Base-by-base conservation (phyloP, 257 asterid genomes). In the Capsicum baccatum region DNA sequence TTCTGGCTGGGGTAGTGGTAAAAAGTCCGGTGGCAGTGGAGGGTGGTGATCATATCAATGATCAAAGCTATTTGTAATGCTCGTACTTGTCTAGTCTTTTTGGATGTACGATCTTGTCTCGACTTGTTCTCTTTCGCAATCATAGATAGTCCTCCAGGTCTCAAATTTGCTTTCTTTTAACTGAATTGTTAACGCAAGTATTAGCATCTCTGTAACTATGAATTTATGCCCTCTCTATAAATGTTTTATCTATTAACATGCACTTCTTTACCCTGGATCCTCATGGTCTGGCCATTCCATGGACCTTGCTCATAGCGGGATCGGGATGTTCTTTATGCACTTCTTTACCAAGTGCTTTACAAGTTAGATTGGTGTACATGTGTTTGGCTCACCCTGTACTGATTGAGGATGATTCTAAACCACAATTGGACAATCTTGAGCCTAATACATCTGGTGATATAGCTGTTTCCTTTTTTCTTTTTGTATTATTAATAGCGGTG, bases 1-100 rank as follows among this genome's bases (percentile, higher is more conserved):
- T 76, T 89, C 94, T 55, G 92, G 91, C 42, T 89, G 95, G 95
- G 91, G 92, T 17, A 88, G 89, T 57, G 69, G 89, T 89, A 90
- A 93, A 83, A 90, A 90, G 88, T 79, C 70, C 12, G 90, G 85
- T 79, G 89, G 78, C 55, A 90, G 84, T 9, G 88, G 88, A 21
- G 84, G 91, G 71, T 86, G 87, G 71, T 85, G 83, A 70, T 6
- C 56, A 8, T 6, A 68, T 12, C 50, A 26, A 11, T 37, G 76
- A 76, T 50, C 80, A 21, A 21, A 50, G 7, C 81, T 50, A 50
- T 50, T 50, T 19, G 62, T 50, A 50, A 50, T 76, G 35, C 35
- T 19, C 39, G 5, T 48, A 74, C 58, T 50, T 73, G 15, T 21
- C 47, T 21, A 54, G 81, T 14, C 14, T 8, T 78, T 66, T 54